phyloP scores from a whole-genome alignment of 805 yeast species.

The Yarrowia keelungensis region DNA sequence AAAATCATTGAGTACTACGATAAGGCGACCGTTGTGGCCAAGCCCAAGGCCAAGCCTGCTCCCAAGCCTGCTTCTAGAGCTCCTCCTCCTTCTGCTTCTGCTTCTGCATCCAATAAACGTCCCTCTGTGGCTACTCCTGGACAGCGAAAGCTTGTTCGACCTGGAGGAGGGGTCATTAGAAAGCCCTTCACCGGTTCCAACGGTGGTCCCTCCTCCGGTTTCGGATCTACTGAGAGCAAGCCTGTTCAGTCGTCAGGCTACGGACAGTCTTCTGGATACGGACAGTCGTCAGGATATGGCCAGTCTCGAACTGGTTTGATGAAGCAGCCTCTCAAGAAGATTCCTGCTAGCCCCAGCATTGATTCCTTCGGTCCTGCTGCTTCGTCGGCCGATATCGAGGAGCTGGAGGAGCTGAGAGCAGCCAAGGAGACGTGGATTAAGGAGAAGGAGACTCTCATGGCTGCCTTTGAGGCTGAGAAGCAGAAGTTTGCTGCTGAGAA shows the following conservation, averaged over 20 bases:
- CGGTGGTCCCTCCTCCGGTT: conserved; percentile 13
- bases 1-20: conserved; percentile 69
- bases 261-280: conserved; percentile 25
- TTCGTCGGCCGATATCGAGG: conserved; percentile 52
- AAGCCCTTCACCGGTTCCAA: neutral
- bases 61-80: conserved; percentile 43
- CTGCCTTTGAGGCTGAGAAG: conserved; percentile 47
- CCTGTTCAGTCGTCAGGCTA: conserved; percentile 24
- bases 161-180: conserved; percentile 7
- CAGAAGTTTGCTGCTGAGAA: conserved; percentile 49
- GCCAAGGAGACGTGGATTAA: conserved; percentile 55
- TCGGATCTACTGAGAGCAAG: conserved; percentile 10
- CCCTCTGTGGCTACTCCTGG: conserved; percentile 36
- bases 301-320: conserved; percentile 23
- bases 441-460: conserved; percentile 54
- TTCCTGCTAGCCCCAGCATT: conserved; percentile 17
- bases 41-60: conserved; percentile 48
- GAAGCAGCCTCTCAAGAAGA: conserved; percentile 40
- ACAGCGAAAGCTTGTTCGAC: conserved; percentile 24
- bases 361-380: conserved; percentile 23
- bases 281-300: conserved; percentile 33
- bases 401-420: conserved; percentile 58
- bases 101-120: conserved; percentile 39
- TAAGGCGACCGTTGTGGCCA: conserved; percentile 61
- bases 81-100: conserved; percentile 41